Evolutionary conservation across 2,329 filamentous ascomycete genomes (phyloP), one percentile per base, ranked within the genome.

Genomic region (Cladosporium sphaerospermum): DNA sequence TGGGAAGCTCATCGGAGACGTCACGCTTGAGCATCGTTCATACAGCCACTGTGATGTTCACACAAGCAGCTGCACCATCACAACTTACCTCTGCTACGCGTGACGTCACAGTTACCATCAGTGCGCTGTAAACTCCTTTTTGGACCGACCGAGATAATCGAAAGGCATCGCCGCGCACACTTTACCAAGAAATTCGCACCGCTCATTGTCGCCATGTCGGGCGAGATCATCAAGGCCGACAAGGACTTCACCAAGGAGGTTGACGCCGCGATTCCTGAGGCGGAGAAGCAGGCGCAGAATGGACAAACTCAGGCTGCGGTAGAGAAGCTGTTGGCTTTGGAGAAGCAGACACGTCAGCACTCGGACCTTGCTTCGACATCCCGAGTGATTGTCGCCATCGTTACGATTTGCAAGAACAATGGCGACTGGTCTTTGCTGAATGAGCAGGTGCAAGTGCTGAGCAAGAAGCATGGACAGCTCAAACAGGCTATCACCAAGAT

Each of bases 391-490:
- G 78, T 95, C 67, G 78, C 85, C 58, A 93, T 99, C 70, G 89
- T 95, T 70, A 95, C 89, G 68, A 83, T 97, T 77, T 92, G 89
- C 77, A 97, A 96, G 75, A 80, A 95, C 71, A 84, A 88, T 16
- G 86, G 86, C 62, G 90, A 99, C 71, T 99, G 93, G 93, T 85
- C 83, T 71, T 76, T 96, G 66, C 81, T 99, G 74, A 97, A 96
- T 70, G 93, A 99, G 75, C 93, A 99, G 75, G 89, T 96, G 58
- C 80, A 96, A 64, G 80, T 96, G 59, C 80, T 99, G 54, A 97
- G 93, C 61, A 99, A 99, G 84, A 99, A 99, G 78, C 93, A 99
- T 87, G 89, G 91, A 65, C 93, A 99, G 78, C 90, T 99, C 69
- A 99, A 99, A 75, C 93, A 97, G 75, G 93, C 93, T 67, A 93